Evolutionary conservation across 257 asterid genomes (phyloP).

Genomic region (Solanum chiquidenum): DNA sequence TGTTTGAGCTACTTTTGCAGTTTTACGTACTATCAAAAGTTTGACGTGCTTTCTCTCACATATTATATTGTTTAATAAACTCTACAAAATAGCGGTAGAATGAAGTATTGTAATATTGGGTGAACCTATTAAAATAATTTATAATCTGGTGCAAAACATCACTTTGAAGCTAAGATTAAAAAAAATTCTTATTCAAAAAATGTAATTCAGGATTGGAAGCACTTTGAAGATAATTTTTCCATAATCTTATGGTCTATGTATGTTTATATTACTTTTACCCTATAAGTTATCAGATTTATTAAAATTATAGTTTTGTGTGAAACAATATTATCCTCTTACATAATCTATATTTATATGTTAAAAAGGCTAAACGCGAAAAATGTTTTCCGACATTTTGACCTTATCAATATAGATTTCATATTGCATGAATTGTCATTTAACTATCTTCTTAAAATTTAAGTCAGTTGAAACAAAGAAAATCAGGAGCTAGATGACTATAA

Average conservation of each 20-base stretch:
- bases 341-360: background rate
- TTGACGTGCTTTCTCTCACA: background rate
- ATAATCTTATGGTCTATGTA: background rate
- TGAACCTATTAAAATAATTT: background rate
- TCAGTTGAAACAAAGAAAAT: background rate
- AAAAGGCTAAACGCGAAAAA: background rate
- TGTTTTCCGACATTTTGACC: background rate
- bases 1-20: background rate
- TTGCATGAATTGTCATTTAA: background rate
- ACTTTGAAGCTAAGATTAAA: background rate
- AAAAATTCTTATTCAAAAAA: background rate
- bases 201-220: background rate
- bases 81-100: background rate
- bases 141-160: background rate
- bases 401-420: background rate
- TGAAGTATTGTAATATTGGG: background rate
- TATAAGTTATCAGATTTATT: background rate
- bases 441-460: background rate
- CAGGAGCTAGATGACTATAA: background rate
- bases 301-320: background rate
- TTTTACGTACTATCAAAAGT: background rate
- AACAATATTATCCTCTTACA: background rate
- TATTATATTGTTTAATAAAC: background rate
- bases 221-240: background rate
- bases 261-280: background rate